Base-by-base conservation (phyloP, 1,284 basidiomycete genomes). In the Boletus sp. region DNA sequence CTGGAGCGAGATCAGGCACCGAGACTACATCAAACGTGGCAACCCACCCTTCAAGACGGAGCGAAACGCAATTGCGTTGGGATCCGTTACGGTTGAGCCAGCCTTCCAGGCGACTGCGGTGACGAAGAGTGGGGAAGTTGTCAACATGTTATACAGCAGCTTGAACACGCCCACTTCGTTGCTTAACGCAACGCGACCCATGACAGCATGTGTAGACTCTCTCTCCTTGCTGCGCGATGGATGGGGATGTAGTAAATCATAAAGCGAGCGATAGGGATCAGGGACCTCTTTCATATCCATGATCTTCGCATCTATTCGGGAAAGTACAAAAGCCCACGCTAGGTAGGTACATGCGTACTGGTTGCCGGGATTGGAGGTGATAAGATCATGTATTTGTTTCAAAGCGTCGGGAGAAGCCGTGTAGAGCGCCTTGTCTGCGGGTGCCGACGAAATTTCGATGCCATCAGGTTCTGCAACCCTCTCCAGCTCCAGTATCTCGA, bases 401-500 rank as follows among this genome's bases (percentile, higher is more conserved):
- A 93, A 74, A 19, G 81, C 80, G 5, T 80, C 77, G 0, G 88
- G 85, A 31, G 84, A 84, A 13, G 83, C 67, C 54, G 80, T 81
- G 65, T 90, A 89, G 37, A 87, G 77, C n/a, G 79, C 75, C 35
- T 73, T 75, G 57, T 85, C 79, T 2, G 68, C 65, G 0, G 86
- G 82, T 11, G 76, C 67, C 13, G 80, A 77, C 6, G 83, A 81
- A 28, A 92, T 74, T 48, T 87, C 82, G 19, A 88, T 74, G 7
- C 73, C 75, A 30, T 75, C 79, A 10, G 79, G 77, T 46, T 89
- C 87, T 28, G 87, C 82, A 25, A 90, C 76, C n/a, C 79, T 81
- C 73, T 95, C 94, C 28, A 96, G 79, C 67, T 94, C 90, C 52
- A 95, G 79, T 19, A 93, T 81, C 72, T 95, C 93, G 60, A 95